Evolutionary conservation across 2,329 filamentous ascomycete genomes (phyloP), one percentile per base, ranked within the genome.

Genomic region (Microdochium trichocladiopsis): DNA sequence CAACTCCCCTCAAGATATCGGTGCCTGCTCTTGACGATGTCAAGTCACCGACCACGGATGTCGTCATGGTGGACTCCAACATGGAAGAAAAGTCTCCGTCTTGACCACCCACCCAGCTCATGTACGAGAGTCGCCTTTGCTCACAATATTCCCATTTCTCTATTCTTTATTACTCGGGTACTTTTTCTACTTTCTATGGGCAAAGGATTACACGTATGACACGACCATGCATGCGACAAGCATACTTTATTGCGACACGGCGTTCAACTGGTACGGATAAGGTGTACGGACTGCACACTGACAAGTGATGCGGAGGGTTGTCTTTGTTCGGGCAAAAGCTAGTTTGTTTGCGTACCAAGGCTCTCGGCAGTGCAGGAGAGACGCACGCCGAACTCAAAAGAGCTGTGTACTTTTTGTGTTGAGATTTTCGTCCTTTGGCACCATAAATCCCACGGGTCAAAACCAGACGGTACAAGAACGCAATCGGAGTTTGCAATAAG

Each of bases 21-120:
- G 41, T 18, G 14, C 18, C 41, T 22, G 18, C 18, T 22, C 18
- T 45, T 5, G 73, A 77, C 45, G 74, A 76, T 33, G 58, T 66
- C 2, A 76, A 72, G 52, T 63, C 68, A 5, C 64, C 66, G 3
- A 63, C 62, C 4, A 54, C 66, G 2, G 66, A 72, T 21, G 64
- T 63, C 18, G 55, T 60, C 12, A 66, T 69, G 53, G 56, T 66
- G 18, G 70, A 74, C 36, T 62, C 66, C 6, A 62, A 67, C 10
- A 53, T 56, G 12, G 52, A 55, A 3, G 68, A 71, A 24, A 72
- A 69, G 55, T 45, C 41, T 22, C 41, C 41, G 10, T 45, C 41
- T 22, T 45, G 21, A 23, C 6, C 9, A 37, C 23, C 4, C 18
- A 31, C 25, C 28, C 48, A 25, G 5, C 8, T n/a, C 25, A n/a